phyloP scores from a whole-genome alignment of 169 alveolate genomes.

The Cryptosporidium meleagridis region DNA sequence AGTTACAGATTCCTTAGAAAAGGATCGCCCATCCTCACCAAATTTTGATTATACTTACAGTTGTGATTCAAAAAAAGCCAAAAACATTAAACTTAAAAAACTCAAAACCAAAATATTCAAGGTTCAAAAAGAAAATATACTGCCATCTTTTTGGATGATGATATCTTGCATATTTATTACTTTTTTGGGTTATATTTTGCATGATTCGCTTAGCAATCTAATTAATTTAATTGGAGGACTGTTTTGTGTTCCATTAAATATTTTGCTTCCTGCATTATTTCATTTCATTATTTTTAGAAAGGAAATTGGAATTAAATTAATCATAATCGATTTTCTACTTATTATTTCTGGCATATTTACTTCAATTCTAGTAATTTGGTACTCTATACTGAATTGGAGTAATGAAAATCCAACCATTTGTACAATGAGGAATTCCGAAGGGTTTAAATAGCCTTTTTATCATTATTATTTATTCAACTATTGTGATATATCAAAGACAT shows the following conservation, averaged over 20 bases:
- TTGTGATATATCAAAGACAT: background rate
- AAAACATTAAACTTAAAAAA: background rate
- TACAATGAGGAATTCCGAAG: conserved; percentile 18
- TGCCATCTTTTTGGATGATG: conserved; percentile 39
- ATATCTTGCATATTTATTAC: conserved; percentile 16
- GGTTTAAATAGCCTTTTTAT: background rate
- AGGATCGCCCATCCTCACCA: background rate
- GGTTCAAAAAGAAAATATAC: conserved; percentile 11
- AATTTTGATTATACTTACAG: background rate
- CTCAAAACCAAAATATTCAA: background rate
- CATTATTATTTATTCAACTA: background rate
- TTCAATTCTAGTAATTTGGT: conserved; percentile 65
- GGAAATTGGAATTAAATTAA: conserved; percentile 1
- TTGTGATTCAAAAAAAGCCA: background rate
- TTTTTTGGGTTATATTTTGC: conserved; percentile 42
- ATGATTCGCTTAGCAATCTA: conserved; percentile 51
- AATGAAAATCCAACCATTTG: conserved; percentile 9
- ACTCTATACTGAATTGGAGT: conserved; percentile 61
- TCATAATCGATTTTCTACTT: conserved; percentile 27
- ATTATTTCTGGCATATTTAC: conserved; percentile 49
- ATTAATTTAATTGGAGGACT: conserved; percentile 67
- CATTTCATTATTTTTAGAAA: conserved; percentile 59
- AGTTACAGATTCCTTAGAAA: background rate
- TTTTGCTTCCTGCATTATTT: conserved; percentile 58
- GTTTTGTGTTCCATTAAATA: conserved; percentile 67